Evolutionary conservation across 441 rosid genomes (phyloP), one percentile per base, ranked within the genome.

Genomic region (Arabidopsis hybrid): DNA sequence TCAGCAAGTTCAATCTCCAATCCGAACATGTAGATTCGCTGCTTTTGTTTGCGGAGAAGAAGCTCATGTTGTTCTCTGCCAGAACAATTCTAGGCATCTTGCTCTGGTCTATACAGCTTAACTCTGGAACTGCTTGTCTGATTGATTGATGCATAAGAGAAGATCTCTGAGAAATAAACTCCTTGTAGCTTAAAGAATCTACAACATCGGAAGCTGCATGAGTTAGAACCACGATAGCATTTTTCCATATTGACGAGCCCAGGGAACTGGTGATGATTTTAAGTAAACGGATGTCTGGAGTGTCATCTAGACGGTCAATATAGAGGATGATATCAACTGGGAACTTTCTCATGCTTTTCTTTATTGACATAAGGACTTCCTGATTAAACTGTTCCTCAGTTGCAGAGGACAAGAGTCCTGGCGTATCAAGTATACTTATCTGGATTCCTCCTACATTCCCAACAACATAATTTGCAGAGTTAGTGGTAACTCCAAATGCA

Each of bases 251-350:
- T 1, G 95, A 90, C 39, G 89, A 70, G 13, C 91, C 82, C 1
- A 93, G 86, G 69, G 83, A 65, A 60, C 42, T 69, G 31, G 92
- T 88, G 8, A 93, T 68, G 29, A 71, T 82, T 71, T 35, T 80
- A 34, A 91, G 74, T 79, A 89, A 61, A 65, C 82, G 84, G 42
- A 85, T 67, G 76, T 90, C 96, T 53, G 83, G 73, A 61, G 79
- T 77, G 21, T 64, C 73, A 61, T 89, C 97, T 58, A 93, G 71
- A 66, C 96, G 88, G 77, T 90, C 96, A 65, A 93, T 83, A 60
- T 89, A 91, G 36, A 93, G 97, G 36, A 93, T 81, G 63, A 88
- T 79, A 82, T 93, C 96, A 32, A 88, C 90, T 4, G 95, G 92
- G 46, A 79, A 90, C 84, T 77, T 89, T 84, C 81, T 87, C 34